A percentile compares a stretch with the other conserved stretches of the same genome.
phyloP scores from a whole-genome alignment of 108 stramenopile species.

The Schizochytrium sp. region DNA sequence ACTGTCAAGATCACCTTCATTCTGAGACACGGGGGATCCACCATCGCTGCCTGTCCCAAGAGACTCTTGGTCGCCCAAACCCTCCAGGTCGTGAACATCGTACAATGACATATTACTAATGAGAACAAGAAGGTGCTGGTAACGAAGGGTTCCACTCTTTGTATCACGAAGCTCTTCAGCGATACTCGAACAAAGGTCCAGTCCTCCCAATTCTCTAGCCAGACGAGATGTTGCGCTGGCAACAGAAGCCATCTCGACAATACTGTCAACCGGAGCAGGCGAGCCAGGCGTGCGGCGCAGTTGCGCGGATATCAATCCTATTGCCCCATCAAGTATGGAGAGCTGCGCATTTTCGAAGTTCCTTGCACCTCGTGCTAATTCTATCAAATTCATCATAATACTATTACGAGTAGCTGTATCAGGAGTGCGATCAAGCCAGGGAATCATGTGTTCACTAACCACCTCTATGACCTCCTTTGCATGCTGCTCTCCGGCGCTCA shows the following conservation, averaged over 20 bases:
- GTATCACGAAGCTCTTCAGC: constrained; percentile 10
- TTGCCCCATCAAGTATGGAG: not conserved
- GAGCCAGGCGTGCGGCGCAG: not conserved
- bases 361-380: not conserved
- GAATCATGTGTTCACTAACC: constrained; percentile 28
- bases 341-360: not conserved
- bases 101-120: not conserved
- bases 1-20: too few relatives aligned
- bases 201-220: not conserved
- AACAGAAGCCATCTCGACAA: constrained; percentile 53
- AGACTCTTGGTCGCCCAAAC: too few relatives aligned
- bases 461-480: not conserved
- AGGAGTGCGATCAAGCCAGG: constrained; percentile 28
- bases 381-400: not conserved
- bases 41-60: too few relatives aligned
- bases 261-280: not conserved
- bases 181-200: not conserved
- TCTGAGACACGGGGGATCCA: too few relatives aligned
- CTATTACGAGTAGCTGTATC: not conserved
- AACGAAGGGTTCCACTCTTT: not conserved
- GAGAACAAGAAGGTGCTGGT: not conserved
- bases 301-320: not conserved
- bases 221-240: constrained; percentile 3
- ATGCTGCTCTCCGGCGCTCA: constrained; percentile 16
- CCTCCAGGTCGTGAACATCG: not conserved